Base-by-base conservation (phyloP, 1,284 basidiomycete species). In the Caloboletus inedulis region DNA sequence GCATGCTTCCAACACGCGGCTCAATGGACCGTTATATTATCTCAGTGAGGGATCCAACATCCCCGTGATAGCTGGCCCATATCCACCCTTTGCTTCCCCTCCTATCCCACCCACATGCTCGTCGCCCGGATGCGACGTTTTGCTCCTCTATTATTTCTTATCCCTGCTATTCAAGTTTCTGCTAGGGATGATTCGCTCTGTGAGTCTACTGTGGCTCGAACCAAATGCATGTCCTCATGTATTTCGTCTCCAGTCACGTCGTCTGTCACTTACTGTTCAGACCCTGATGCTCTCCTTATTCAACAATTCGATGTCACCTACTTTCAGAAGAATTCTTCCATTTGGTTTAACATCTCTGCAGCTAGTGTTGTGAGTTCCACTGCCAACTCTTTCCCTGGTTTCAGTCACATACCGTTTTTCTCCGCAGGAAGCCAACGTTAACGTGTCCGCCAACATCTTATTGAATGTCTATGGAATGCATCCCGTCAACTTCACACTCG, bases 221-320 rank as follows among this genome's bases (percentile, higher is more conserved):
- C 18, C 19, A 29, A 33, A 19, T 21, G 18, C 53, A 41, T 23
- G 7, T 21, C 33, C 52, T 37, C 53, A 23, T 10, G 21, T 21
- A 18, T 41, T 40, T 34, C 42, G 57, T 43, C 51, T 47, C 36
- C 62, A 88, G 87, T 87, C 70, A 91, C 92, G 36, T 91, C 90
- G 40, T 89, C 90, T 48, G 90, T 94, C 59, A 87, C 91, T 18
- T 94, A 94, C 69, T 95, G 92, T 72, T 76, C 86, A 47, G 85
- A 89, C 37, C 88, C 91, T 39, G 83, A 86, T 67, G 81, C 83
- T 33, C 77, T 95, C 56, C 82, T 93, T 61, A 79, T 95, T 43
- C 81, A 91, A 69, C 80, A 86, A 60, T 91, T 95, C 65, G 84
- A 92, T 62, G 74, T 94, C 53, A 75, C 80, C 9, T 94, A 91